Conservation (phyloP, 2,329 filamentous ascomycete genomes). For the Phaeosphaeriaceae sp. region DNA sequence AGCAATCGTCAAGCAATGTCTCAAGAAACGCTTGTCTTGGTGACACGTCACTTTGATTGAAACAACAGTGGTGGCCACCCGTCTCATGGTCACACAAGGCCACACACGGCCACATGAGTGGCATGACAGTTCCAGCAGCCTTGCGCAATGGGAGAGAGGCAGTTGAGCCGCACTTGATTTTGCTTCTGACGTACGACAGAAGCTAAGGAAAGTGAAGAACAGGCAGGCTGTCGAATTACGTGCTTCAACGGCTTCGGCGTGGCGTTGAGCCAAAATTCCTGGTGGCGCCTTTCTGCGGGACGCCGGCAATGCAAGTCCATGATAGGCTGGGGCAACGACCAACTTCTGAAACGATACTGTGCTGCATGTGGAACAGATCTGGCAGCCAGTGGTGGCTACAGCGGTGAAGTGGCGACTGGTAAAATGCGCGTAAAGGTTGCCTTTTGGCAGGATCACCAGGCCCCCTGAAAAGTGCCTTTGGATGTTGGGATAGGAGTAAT, state of each 20-base stretch:
- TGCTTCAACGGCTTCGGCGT: constrained; percentile 6
- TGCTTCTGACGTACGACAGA: constrained; percentile 2
- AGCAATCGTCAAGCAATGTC: not conserved
- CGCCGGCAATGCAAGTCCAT: not conserved
- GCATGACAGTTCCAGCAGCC: not conserved
- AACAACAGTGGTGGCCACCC: not conserved
- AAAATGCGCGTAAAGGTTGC: constrained; percentile 15
- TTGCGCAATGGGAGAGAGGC: not conserved
- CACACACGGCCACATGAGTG: no score
- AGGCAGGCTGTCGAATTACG: constrained; percentile 4
- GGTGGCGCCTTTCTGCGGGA: constrained; percentile 1
- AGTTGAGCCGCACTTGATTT: not conserved
- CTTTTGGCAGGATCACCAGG: not conserved
- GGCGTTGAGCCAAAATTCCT: constrained; percentile 1
- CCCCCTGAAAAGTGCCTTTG: constrained; percentile 1
- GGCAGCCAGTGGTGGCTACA: constrained; percentile 19
- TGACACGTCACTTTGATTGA: constrained; percentile 4
- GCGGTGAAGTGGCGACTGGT: constrained; percentile 8
- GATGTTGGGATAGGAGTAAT: constrained; percentile 1
- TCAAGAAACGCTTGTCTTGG: constrained; percentile 5
- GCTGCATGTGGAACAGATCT: constrained; percentile 4
- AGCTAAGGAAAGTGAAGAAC: not conserved
- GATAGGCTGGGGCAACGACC: not conserved
- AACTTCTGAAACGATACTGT: constrained; percentile 4
- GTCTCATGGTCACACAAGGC: not conserved